Evolutionary conservation across 352 stramenopile genomes (phyloP).

Genomic region (Blastocystis hominis): DNA sequence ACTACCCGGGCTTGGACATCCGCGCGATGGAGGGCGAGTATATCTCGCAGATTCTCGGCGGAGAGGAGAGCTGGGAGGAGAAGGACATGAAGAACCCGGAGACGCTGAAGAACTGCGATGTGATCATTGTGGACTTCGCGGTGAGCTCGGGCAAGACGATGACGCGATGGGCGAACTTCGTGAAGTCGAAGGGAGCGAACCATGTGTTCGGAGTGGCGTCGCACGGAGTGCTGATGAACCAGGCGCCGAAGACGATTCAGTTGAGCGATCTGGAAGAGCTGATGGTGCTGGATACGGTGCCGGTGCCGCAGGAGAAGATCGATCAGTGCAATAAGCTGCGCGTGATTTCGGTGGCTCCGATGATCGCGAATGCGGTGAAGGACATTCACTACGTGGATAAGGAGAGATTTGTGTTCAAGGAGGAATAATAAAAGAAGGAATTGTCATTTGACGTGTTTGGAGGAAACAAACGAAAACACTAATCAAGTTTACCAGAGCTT

Average conservation of each 20-base stretch:
- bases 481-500: not conserved
- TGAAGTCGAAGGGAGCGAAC: slow-evolving; percentile 82
- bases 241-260: slow-evolving; percentile 57
- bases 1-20: slow-evolving; percentile 60
- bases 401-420: slow-evolving; percentile 31
- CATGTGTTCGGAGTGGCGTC: slow-evolving; percentile 95
- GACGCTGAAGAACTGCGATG: slow-evolving; percentile 91
- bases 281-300: slow-evolving; percentile 60
- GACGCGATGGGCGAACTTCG: slow-evolving; percentile 87
- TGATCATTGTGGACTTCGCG: slow-evolving; percentile 99
- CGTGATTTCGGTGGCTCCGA: slow-evolving; percentile 58
- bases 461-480: not conserved
- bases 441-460: not conserved
- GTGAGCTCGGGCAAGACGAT: slow-evolving; percentile 94
- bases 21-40: slow-evolving; percentile 57
- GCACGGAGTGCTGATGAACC: slow-evolving; percentile 71
- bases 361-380: slow-evolving; percentile 22
- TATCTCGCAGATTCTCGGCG: slow-evolving; percentile 58
- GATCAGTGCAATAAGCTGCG: slow-evolving; percentile 57
- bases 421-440: not conserved
- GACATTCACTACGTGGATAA: slow-evolving; percentile 33
- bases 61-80: slow-evolving; percentile 75
- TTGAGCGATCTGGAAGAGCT: slow-evolving; percentile 49
- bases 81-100: slow-evolving; percentile 95
- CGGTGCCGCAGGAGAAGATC: slow-evolving; percentile 57